These are phyloP conservation scores for Dictyostelium intermedium DNA, from an alignment of 78 protist species.

Conservation along the genomic window DNA sequence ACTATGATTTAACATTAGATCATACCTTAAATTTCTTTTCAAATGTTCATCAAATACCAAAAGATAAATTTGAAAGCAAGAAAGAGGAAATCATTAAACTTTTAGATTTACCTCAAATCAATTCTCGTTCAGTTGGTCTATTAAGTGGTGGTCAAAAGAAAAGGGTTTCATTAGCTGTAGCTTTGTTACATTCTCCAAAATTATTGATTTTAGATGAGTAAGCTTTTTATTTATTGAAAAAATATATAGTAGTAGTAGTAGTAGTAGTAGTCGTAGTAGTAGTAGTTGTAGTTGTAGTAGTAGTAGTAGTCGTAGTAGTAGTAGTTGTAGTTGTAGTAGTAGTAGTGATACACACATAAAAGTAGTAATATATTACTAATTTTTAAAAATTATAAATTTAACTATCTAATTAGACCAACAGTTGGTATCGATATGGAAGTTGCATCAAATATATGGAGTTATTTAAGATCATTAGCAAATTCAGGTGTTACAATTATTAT, in stretches of 20 bases:
- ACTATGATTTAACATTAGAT: conserved; percentile 38
- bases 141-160: conserved; percentile 85
- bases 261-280: no score
- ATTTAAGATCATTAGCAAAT: conserved; percentile 29
- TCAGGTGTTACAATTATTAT: conserved; percentile 69
- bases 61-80: neutral
- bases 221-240: no score
- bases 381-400: neutral
- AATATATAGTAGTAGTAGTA: no score
- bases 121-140: conserved; percentile 5
- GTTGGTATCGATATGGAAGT: conserved; percentile 79
- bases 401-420: conserved; percentile 18
- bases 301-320: no score
- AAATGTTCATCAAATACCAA: conserved; percentile 33
- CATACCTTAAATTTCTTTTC: conserved; percentile 66
- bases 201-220: conserved; percentile 71
- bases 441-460: conserved; percentile 45
- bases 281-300: no score
- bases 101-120: neutral
- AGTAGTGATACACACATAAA: no score
- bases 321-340: no score
- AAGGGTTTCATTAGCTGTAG: conserved; percentile 69
- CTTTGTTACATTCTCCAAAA: conserved; percentile 75
- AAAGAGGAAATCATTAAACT: neutral
- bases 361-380: no score